These are phyloP conservation scores for Annulohypoxylon bovei DNA, from an alignment of 495 filamentous ascomycete genomes.

Conservation along the genomic window DNA sequence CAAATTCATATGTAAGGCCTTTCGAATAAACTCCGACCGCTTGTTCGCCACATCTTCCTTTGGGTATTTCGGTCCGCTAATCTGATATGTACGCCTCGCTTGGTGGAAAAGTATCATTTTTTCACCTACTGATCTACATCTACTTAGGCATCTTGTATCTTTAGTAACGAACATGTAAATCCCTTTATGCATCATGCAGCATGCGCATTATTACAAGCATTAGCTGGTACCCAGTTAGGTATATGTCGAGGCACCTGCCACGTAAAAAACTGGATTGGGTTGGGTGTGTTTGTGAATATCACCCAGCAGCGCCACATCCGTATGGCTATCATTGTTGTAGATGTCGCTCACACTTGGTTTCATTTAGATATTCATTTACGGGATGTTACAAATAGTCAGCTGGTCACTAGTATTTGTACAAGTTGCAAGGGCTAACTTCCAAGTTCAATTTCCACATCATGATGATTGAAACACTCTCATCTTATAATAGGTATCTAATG, in stretches of 20 bases:
- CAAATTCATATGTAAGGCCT: not conserved
- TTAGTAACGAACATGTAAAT: conserved; percentile 29
- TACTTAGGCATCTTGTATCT: conserved; percentile 12
- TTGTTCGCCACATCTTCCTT: conserved; percentile 5
- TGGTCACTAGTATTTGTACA: not conserved
- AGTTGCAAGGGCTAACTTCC: not conserved
- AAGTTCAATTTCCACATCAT: not conserved
- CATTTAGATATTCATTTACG: not conserved
- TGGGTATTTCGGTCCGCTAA: not conserved
- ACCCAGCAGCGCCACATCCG: conserved; percentile 25
- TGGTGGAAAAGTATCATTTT: not conserved
- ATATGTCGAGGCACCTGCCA: conserved; percentile 13
- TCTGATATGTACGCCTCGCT: not conserved
- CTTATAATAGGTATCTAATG: too few species aligned
- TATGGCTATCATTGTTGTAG: not conserved
- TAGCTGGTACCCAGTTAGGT: conserved; percentile 29
- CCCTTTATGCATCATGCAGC: conserved; percentile 31
- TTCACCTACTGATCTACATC: not conserved
- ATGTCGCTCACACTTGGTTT: conserved; percentile 8
- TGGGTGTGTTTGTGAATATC: conserved; percentile 24
- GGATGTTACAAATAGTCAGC: not conserved
- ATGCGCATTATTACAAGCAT: conserved; percentile 33
- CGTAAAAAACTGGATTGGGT: conserved; percentile 28
- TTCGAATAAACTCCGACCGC: conserved; percentile 8
- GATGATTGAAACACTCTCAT: too few species aligned